Evolutionary conservation across 2,329 filamentous ascomycete species (phyloP).

Genomic region (Ustilaginoidea virens): DNA sequence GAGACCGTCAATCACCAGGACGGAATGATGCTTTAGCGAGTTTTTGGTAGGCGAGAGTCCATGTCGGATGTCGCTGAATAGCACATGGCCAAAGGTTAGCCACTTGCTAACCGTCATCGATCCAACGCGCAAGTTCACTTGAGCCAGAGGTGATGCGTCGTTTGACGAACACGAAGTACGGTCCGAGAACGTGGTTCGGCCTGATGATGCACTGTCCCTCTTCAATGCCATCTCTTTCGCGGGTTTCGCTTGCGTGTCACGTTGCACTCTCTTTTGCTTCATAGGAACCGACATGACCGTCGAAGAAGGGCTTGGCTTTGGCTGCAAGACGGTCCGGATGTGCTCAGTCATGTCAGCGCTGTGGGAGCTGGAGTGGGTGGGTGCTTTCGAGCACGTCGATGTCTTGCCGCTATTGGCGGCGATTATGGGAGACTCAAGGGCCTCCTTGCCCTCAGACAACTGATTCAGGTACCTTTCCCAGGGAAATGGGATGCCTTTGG

Average conservation of each 20-base stretch:
- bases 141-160: constrained; percentile 47
- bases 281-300: background rate
- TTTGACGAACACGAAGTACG: constrained; percentile 32
- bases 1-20: constrained; percentile 68
- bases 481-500: constrained; percentile 39
- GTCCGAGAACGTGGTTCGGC: constrained; percentile 23
- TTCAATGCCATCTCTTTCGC: constrained; percentile 5
- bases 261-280: background rate
- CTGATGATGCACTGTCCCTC: constrained; percentile 18
- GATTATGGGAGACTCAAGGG: constrained; percentile 34
- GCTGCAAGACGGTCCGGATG: constrained; percentile 32
- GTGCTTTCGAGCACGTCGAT: constrained; percentile 19
- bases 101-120: constrained; percentile 80
- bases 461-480: constrained; percentile 32
- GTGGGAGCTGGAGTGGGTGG: constrained; percentile 32
- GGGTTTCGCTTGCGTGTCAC: background rate
- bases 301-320: constrained; percentile 24
- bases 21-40: constrained; percentile 34
- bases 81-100: constrained; percentile 70
- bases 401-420: constrained; percentile 14
- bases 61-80: constrained; percentile 67
- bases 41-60: constrained; percentile 37
- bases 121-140: constrained; percentile 63
- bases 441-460: constrained; percentile 18
- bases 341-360: constrained; percentile 39